These are phyloP conservation scores for Fusarium abutilonis DNA, from an alignment of 2,329 filamentous ascomycete species.

Conservation along the genomic window DNA sequence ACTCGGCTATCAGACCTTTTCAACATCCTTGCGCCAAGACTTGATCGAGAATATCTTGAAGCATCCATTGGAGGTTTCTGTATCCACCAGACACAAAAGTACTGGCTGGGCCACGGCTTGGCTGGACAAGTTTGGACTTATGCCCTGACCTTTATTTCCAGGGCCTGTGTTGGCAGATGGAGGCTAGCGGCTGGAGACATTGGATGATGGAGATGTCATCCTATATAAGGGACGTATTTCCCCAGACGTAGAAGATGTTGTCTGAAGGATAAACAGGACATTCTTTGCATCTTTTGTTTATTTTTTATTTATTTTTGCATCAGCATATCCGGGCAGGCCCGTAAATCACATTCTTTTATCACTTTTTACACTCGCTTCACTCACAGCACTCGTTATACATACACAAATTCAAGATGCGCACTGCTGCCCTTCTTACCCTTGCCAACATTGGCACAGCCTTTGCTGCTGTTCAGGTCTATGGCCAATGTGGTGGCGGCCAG, in stretches of 20 bases:
- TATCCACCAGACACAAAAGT: not conserved
- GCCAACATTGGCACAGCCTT: conserved; percentile 36
- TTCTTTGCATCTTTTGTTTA: conserved; percentile 27
- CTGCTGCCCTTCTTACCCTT: conserved; percentile 27
- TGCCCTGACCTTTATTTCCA: conserved; percentile 4
- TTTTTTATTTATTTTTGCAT: conserved; percentile 2
- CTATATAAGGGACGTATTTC: conserved; percentile 18
- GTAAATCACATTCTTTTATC: conserved; percentile 20
- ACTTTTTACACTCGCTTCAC: conserved; percentile 11
- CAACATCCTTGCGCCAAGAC: conserved; percentile 21
- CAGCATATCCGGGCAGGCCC: conserved; percentile 27
- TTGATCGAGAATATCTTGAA: conserved; percentile 12
- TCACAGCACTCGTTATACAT: not conserved
- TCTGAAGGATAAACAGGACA: conserved; percentile 3
- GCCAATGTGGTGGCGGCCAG: conserved; percentile 32
- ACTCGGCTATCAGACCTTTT: conserved; percentile 11
- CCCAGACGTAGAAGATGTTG: not conserved
- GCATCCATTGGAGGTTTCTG: conserved; percentile 15
- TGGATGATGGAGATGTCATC: not conserved
- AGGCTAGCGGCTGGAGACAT: not conserved
- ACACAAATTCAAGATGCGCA: conserved; percentile 25
- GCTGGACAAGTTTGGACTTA: not conserved
- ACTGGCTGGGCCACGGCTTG: conserved; percentile 1
- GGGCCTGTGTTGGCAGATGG: not conserved
- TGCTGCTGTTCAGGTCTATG: conserved; percentile 32